Percentiles rank a stretch among this genome's conserved stretches.
These are phyloP conservation scores for Cryptococcus sp. DNA, from an alignment of 1,284 basidiomycete species.

Conservation along the genomic window DNA sequence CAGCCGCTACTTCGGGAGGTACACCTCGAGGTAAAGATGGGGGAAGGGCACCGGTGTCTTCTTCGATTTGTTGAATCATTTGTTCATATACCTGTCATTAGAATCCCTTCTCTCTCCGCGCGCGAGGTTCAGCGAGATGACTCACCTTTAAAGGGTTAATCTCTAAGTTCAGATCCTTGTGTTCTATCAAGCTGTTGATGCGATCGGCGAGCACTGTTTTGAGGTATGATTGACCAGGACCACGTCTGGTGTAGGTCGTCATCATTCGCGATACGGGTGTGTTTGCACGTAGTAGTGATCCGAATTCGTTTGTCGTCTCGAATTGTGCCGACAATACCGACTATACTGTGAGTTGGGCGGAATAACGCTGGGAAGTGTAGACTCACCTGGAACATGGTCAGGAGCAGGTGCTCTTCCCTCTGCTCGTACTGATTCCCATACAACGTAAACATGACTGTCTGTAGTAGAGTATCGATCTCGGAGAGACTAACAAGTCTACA, in stretches of 20 bases:
- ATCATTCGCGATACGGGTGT: conserved; percentile 99
- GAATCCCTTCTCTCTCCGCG: neutral
- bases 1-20: conserved; percentile 84
- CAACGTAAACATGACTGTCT: conserved; percentile 99
- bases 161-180: conserved; percentile 96
- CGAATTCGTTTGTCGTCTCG: conserved; percentile 96
- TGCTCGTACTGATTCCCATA: conserved; percentile 99
- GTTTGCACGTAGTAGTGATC: conserved; percentile 92
- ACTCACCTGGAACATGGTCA: conserved; percentile 87
- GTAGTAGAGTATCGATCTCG: conserved; percentile 96
- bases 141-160: conserved; percentile 94
- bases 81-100: conserved; percentile 80
- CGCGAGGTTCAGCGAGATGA: neutral
- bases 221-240: conserved; percentile 95
- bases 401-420: conserved; percentile 92
- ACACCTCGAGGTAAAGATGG: conserved; percentile 87
- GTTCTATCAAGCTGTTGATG: conserved; percentile 96
- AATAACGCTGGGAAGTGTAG: neutral
- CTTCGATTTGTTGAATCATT: conserved; percentile 97
- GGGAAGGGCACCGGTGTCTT: conserved; percentile 86
- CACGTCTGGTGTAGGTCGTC: conserved; percentile 98
- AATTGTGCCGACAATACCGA: conserved; percentile 97
- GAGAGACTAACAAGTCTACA: conserved; percentile 94
- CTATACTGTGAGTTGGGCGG: conserved; percentile 45
- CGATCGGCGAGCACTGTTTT: conserved; percentile 94